Conservation (phyloP, 1,284 basidiomycete species). For the Coriolopsis trogii region DNA sequence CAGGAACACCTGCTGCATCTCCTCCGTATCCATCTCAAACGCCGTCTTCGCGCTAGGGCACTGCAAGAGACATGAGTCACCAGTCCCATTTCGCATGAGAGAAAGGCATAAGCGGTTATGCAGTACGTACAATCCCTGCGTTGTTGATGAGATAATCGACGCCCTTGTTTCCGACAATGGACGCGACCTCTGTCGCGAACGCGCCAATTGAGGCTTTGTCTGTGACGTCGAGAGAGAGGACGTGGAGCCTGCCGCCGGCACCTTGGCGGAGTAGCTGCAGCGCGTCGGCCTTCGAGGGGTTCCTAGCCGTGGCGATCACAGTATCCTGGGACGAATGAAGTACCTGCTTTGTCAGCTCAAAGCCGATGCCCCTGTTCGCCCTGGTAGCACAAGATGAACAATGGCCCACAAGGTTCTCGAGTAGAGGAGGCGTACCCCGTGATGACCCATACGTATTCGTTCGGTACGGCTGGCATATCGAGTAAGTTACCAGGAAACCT, state of each 20-base stretch:
- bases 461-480: too few species aligned
- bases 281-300: conserved; percentile 31
- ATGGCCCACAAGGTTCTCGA: neutral
- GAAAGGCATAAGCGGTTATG: neutral
- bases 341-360: conserved; percentile 34
- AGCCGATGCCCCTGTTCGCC: neutral
- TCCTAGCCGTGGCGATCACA: conserved; percentile 40
- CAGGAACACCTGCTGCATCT: conserved; percentile 26
- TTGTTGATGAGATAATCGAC: conserved; percentile 44
- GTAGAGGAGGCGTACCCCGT: neutral
- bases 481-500: too few species aligned
- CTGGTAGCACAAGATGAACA: neutral
- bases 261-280: conserved; percentile 29
- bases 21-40: conserved; percentile 27
- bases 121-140: conserved; percentile 37
- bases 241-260: conserved; percentile 33
- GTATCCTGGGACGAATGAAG: conserved; percentile 31
- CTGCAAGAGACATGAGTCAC: conserved; percentile 3
- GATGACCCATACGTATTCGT: neutral
- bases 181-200: conserved; percentile 25
- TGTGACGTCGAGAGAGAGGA: conserved; percentile 37
- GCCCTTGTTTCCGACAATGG: conserved; percentile 27
- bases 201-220: conserved; percentile 31
- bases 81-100: neutral
- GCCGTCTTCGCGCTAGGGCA: conserved; percentile 26